Conservation (phyloP, 257 asterid species). For the Gentiana straminea region DNA sequence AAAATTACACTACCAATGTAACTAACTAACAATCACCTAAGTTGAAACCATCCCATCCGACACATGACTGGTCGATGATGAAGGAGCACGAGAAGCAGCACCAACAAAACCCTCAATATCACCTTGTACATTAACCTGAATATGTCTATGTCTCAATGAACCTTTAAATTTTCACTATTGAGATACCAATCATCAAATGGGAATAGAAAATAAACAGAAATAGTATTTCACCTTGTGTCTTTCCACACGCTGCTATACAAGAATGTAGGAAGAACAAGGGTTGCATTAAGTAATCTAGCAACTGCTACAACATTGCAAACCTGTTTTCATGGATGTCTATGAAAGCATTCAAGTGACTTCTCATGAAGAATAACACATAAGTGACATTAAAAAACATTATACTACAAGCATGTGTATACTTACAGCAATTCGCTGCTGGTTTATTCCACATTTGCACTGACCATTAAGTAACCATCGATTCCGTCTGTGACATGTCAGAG, state of each 20-base stretch:
- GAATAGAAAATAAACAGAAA: constrained; percentile 6
- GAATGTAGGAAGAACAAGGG: constrained; percentile 84
- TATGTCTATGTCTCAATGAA: too few relatives aligned
- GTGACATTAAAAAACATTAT: too few relatives aligned
- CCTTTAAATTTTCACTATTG: too few relatives aligned
- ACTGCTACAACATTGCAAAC: constrained; percentile 96
- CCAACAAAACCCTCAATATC: too few relatives aligned
- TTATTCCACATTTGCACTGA: constrained; percentile 96
- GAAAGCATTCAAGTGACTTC: constrained; percentile 1
- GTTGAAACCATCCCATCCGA: too few relatives aligned
- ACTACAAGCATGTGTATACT: constrained; percentile 26
- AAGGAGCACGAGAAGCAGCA: too few relatives aligned
- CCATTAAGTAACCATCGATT: constrained; percentile 64
- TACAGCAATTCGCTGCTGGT: constrained; percentile 99
- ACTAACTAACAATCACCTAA: too few relatives aligned
- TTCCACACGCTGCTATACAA: constrained; percentile 97
- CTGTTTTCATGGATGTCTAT: constrained; percentile 29
- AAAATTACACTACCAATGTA: too few relatives aligned
- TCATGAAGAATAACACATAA: background rate
- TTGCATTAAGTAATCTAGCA: constrained; percentile 94
- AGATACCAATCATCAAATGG: too few relatives aligned
- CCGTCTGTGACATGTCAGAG: constrained; percentile 44
- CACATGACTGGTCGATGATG: too few relatives aligned
- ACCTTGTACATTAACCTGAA: too few relatives aligned
- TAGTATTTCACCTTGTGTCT: constrained; percentile 58